These are phyloP conservation scores for Amylostereum areolatum DNA, from an alignment of 1,284 basidiomycete species.

Conservation along the genomic window DNA sequence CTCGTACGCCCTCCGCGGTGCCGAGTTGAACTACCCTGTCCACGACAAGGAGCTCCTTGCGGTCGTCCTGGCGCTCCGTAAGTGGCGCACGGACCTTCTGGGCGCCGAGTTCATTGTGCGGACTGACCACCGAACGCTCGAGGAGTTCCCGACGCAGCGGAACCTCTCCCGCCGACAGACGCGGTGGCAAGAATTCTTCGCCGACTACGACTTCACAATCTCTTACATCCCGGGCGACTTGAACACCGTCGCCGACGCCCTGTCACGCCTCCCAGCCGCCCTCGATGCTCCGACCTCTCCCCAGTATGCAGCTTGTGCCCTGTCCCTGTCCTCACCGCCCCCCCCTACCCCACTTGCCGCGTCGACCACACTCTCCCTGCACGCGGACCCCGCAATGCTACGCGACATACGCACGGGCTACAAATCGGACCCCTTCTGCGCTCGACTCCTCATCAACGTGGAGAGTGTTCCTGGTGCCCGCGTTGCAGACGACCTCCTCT, in stretches of 20 bases:
- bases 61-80: slow-evolving; percentile 21
- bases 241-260: slow-evolving; percentile 27
- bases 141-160: slow-evolving; percentile 24
- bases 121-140: slow-evolving; percentile 29
- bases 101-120: slow-evolving; percentile 24
- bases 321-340: background rate
- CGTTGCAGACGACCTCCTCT: slow-evolving; percentile 20
- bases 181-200: slow-evolving; percentile 25
- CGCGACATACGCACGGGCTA: slow-evolving; percentile 23
- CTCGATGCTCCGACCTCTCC: background rate
- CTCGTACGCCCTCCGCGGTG: slow-evolving; percentile 22
- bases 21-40: slow-evolving; percentile 26
- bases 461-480: slow-evolving; percentile 10
- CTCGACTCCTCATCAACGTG: slow-evolving; percentile 12
- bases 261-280: slow-evolving; percentile 25
- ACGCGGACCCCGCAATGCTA: slow-evolving; percentile 16
- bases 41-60: slow-evolving; percentile 25
- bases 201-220: slow-evolving; percentile 27
- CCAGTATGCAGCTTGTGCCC: background rate
- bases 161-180: slow-evolving; percentile 23
- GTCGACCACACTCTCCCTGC: slow-evolving; percentile 12
- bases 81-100: slow-evolving; percentile 17
- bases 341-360: slow-evolving; percentile 1
- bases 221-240: slow-evolving; percentile 24
- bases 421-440: slow-evolving; percentile 19